Conservation (phyloP, 805 yeast genomes). For the Suhomyces prunicola region DNA sequence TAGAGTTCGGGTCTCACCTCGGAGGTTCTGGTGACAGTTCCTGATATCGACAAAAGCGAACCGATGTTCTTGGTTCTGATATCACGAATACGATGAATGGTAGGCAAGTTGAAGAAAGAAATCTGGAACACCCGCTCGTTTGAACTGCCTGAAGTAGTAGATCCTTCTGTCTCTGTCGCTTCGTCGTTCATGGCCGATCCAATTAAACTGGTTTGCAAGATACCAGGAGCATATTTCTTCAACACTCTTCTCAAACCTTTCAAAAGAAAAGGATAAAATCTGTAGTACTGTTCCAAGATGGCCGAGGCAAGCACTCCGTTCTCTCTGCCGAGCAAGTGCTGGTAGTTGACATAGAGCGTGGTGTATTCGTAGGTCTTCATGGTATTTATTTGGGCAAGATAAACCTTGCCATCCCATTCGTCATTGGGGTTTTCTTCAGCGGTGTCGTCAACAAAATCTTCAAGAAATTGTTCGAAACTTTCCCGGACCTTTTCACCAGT, state of each 20-base stretch:
- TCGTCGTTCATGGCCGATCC: slow-evolving; percentile 32
- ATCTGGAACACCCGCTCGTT: slow-evolving; percentile 82
- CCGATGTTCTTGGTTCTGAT: slow-evolving; percentile 88
- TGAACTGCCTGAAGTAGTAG: slow-evolving; percentile 42
- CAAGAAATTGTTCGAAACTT: slow-evolving; percentile 81
- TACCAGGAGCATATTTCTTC: slow-evolving; percentile 69
- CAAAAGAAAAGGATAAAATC: slow-evolving; percentile 83
- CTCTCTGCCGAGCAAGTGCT: slow-evolving; percentile 70
- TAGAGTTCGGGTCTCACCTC: slow-evolving; percentile 95
- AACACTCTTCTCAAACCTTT: slow-evolving; percentile 72
- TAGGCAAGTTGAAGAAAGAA: slow-evolving; percentile 82
- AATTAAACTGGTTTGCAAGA: slow-evolving; percentile 46
- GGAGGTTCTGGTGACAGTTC: slow-evolving; percentile 93
- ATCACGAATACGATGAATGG: slow-evolving; percentile 82
- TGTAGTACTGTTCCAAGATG: slow-evolving; percentile 83
- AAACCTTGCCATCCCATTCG: slow-evolving; percentile 54
- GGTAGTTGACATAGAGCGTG: slow-evolving; percentile 82
- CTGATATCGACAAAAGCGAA: slow-evolving; percentile 75
- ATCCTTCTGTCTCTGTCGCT: slow-evolving; percentile 31
- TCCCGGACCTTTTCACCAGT: slow-evolving; percentile 94
- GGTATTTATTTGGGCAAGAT: slow-evolving; percentile 75
- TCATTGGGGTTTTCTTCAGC: slow-evolving; percentile 29
- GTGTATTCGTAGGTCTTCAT: slow-evolving; percentile 73
- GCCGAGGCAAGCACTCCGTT: slow-evolving; percentile 89
- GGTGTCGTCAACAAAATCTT: slow-evolving; percentile 51